These are phyloP conservation scores for Exophiala bonariae DNA, from an alignment of 2,329 filamentous ascomycete species.

Conservation along the genomic window DNA sequence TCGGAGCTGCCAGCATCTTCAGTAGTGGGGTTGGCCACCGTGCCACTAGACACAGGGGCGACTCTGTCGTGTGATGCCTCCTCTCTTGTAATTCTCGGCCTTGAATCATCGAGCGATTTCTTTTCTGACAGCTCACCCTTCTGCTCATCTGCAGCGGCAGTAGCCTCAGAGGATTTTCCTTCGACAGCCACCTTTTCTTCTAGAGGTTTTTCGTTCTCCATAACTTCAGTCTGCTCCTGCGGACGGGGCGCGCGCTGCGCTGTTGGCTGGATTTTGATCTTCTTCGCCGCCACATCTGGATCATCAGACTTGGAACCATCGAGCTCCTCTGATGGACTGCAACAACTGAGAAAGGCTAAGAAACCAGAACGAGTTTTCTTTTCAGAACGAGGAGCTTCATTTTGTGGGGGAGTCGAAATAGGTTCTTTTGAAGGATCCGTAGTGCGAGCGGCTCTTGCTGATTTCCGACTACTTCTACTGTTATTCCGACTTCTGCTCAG, in stretches of 20 bases:
- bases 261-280: constrained; percentile 25
- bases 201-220: constrained; percentile 20
- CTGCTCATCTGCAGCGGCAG: constrained; percentile 15
- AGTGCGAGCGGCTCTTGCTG: constrained; percentile 23
- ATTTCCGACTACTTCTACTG: constrained; percentile 28
- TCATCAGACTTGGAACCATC: constrained; percentile 25
- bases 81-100: constrained; percentile 16
- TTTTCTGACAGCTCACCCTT: constrained; percentile 19
- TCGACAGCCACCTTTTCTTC: constrained; percentile 8
- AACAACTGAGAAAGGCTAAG: constrained; percentile 29
- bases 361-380: constrained; percentile 27
- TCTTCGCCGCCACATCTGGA: constrained; percentile 27
- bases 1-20: background rate
- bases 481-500: constrained; percentile 27
- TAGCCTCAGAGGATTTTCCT: constrained; percentile 8
- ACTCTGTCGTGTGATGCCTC: constrained; percentile 18
- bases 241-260: constrained; percentile 20
- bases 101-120: constrained; percentile 8
- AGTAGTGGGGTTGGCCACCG: constrained; percentile 2
- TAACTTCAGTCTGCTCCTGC: constrained; percentile 22
- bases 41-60: constrained; percentile 6
- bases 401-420: constrained; percentile 22
- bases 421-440: constrained; percentile 20
- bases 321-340: constrained; percentile 19
- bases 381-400: constrained; percentile 9